Evolutionary conservation across 257 asterid species (phyloP), one percentile per base, ranked within the genome.

Genomic region (Solanum chmielewskii): DNA sequence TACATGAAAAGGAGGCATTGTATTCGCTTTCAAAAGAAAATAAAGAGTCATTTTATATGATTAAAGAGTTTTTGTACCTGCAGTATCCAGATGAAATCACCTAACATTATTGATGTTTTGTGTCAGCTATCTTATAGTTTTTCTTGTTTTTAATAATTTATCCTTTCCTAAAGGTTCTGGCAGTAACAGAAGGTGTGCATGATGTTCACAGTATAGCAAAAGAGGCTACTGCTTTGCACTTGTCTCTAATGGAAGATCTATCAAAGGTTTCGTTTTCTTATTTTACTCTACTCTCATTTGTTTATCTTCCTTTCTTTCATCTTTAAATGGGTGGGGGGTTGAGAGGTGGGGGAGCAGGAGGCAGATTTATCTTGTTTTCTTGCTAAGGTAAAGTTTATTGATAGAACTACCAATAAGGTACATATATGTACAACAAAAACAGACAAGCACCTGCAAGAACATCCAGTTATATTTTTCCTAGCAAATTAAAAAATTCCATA

Each of bases 131-230:
- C 27, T 41, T n/a, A 13, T 21, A 23, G 33, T 21, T 29, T 42
- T 5, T 64, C 29, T 64, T 64, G 33, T 10, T 49, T 42, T 52
- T 47, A 42, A 81, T 49, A 49, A 47, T 49, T 49, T 76, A 31
- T 45, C 89, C 86, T 68, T 88, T 83, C 86, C 84, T 85, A 90
- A 91, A 97, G 99, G 98, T 97, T 87, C 90, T 97, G 93, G 99
- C 98, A 44, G 95, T 97, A 92, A 97, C 99, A 85, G 99, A 94
- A 93, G 99, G 92, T 89, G 91, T 97, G 87, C 98, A 93, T 80
- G 99, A 97, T 90, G 95, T 96, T 90, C 97, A 95, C 92, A 90
- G 93, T 88, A 90, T 95, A 94, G 99, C 98, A 59, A 96, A 95
- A 89, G 99, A 97, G 91, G 99, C 99, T 90, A 92, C 98, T 77